Evolutionary conservation across 805 yeast species (phyloP).

Genomic region (Teunomyces barrocoloradensis): DNA sequence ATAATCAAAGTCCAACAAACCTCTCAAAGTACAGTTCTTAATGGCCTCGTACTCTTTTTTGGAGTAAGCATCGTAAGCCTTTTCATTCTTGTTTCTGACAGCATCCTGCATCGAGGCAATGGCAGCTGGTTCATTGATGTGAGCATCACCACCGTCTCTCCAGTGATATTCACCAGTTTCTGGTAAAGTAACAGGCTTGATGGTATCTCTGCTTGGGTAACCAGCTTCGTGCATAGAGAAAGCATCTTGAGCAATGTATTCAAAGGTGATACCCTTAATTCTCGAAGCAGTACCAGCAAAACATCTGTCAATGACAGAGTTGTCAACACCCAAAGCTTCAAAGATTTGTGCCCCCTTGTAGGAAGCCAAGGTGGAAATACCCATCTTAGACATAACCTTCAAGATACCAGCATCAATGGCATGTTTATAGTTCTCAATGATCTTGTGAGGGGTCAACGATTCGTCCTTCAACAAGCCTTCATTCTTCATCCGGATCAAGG

Average conservation of each 20-base stretch:
- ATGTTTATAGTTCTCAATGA: conserved; percentile 75
- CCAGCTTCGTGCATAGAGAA: conserved; percentile 92
- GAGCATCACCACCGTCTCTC: conserved; percentile 98
- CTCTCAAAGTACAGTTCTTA: conserved; percentile 89
- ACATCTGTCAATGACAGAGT: conserved; percentile 91
- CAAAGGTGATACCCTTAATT: conserved; percentile 93
- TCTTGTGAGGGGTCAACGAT: conserved; percentile 53
- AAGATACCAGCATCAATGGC: conserved; percentile 88
- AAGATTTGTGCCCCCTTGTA: conserved; percentile 99
- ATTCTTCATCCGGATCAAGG: conserved; percentile 76
- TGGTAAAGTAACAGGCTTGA: conserved; percentile 73
- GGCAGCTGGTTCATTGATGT: conserved; percentile 91
- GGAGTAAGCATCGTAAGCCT: conserved; percentile 86
- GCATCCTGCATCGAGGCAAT: conserved; percentile 96
- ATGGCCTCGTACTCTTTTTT: conserved; percentile 90
- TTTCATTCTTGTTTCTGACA: conserved; percentile 94
- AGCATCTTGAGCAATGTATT: conserved; percentile 95
- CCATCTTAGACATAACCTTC: conserved; percentile 99
- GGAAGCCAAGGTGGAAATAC: conserved; percentile 96
- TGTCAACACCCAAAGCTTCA: conserved; percentile 94
- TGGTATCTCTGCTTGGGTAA: conserved; percentile 71
- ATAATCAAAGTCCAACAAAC: conserved; percentile 87
- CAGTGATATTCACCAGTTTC: conserved; percentile 98
- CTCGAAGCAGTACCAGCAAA: conserved; percentile 97
- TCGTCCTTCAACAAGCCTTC: conserved; percentile 67